Evolutionary conservation across 2,329 filamentous ascomycete genomes (phyloP), one percentile per base, ranked within the genome.

Genomic region (Phoma sp.): DNA sequence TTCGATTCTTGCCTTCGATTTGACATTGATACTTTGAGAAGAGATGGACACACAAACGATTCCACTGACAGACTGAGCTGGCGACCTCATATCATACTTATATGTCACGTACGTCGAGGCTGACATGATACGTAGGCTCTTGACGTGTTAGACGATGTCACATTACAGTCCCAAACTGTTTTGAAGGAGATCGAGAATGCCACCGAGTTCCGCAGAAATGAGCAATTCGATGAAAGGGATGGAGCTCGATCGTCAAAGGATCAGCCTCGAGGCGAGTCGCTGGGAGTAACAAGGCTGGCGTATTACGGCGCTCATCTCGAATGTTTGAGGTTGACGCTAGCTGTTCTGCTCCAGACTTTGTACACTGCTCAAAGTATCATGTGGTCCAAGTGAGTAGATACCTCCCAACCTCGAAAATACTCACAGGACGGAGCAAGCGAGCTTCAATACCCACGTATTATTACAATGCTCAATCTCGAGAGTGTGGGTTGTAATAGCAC

Each of bases 311-410:
- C 65, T 34, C 73, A 76, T 53, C 62, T 76, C 6, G 69, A 75
- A 34, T 63, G 69, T 2, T 43, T 77, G 36, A 68, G 64, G 21
- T 60, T 68, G 17, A 76, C 74, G 10, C 47, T 76, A 3, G 68
- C 71, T 18, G 73, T 76, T n/a, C 62, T 77, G 48, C 56, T 74
- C 6, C 75, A 77, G 36, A 71, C 72, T 9, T 53, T 77, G 14
- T 69, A 76, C 40, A 72, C 73, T 20, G 74, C 71, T 11, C 73
- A 75, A 49, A 71, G 69, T 29, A 71, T 75, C 17, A 70, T 70
- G 47, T 76, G 73, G 72, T 67, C 74, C 33, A 72, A 65, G 74
- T 76, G 65, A 62, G 71, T 48, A 26, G 25, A 10, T n/a, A 2
- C 15, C 12, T 12, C 23, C 11, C 25, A 26, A 6, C 2, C 12